phyloP scores from a whole-genome alignment of 257 asterid genomes.

The Nicotiana knightiana region DNA sequence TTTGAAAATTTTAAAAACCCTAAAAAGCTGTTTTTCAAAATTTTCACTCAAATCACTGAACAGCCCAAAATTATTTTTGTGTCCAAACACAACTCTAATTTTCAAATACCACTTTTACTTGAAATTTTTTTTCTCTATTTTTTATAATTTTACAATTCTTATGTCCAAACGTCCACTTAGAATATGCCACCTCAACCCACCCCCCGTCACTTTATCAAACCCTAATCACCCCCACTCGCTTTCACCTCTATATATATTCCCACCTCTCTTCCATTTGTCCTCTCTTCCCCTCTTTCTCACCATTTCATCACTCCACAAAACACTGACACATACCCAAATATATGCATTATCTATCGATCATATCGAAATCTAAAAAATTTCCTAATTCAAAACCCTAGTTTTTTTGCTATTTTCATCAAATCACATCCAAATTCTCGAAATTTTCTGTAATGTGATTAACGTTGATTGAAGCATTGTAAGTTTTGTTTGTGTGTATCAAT shows the following conservation, averaged over 20 bases:
- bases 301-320: neutral
- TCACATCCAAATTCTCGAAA: neutral
- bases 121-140: no score
- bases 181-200: neutral
- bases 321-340: neutral
- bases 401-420: neutral
- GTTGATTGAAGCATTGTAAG: neutral
- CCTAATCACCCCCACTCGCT: neutral
- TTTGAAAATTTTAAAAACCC: no score
- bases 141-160: no score
- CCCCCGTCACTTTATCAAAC: neutral
- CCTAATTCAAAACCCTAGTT: neutral
- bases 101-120: no score
- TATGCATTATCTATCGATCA: neutral
- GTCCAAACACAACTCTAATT: no score
- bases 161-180: no score
- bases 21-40: no score
- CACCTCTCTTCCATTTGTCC: neutral
- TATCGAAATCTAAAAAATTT: neutral
- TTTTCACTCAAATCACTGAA: no score
- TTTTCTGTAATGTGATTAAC: neutral
- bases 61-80: no score
- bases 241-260: slow-evolving; percentile 5
- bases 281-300: neutral
- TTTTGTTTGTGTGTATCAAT: slow-evolving; percentile 8